Conservation (phyloP, 345 rosid species). For the Citrus sinensis region DNA sequence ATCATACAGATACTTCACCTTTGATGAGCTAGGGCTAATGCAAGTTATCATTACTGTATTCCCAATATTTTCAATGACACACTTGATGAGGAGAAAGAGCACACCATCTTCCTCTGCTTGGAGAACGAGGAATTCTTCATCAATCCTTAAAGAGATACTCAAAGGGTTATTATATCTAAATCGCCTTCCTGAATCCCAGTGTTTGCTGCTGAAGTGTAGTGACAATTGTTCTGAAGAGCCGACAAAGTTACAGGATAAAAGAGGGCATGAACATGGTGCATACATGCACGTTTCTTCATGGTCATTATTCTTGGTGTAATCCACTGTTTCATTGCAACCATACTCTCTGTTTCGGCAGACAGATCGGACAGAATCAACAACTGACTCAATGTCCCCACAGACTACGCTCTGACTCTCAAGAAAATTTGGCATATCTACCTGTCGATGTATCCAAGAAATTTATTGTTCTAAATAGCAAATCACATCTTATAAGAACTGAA, state of each 20-base stretch:
- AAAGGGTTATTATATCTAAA: conserved; percentile 35
- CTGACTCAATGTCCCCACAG: conserved; percentile 35
- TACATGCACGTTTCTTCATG: conserved; percentile 38
- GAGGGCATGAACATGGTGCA: conserved; percentile 46
- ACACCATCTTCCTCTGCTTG: conserved; percentile 49
- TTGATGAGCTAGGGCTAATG: conserved; percentile 28
- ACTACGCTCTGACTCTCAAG: conserved; percentile 4
- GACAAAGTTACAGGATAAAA: conserved; percentile 30
- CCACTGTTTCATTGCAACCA: conserved; percentile 38
- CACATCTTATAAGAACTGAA: background rate
- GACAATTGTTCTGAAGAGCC: conserved; percentile 37
- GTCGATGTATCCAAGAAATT: conserved; percentile 9
- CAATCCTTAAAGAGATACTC: conserved; percentile 17
- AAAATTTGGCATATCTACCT: conserved; percentile 19
- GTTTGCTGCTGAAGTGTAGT: conserved; percentile 35
- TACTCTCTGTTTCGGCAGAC: conserved; percentile 32
- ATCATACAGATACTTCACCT: conserved; percentile 25
- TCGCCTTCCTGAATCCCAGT: conserved; percentile 28
- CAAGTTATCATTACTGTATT: conserved; percentile 28
- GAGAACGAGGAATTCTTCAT: conserved; percentile 34
- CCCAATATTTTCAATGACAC: conserved; percentile 20
- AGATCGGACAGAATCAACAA: conserved; percentile 33
- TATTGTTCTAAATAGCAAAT: background rate
- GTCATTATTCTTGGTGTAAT: conserved; percentile 18
- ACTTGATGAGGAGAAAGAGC: conserved; percentile 38